phyloP scores from a whole-genome alignment of 2,329 filamentous ascomycete species.

The Ophiocordyceps camponoti-floridani region DNA sequence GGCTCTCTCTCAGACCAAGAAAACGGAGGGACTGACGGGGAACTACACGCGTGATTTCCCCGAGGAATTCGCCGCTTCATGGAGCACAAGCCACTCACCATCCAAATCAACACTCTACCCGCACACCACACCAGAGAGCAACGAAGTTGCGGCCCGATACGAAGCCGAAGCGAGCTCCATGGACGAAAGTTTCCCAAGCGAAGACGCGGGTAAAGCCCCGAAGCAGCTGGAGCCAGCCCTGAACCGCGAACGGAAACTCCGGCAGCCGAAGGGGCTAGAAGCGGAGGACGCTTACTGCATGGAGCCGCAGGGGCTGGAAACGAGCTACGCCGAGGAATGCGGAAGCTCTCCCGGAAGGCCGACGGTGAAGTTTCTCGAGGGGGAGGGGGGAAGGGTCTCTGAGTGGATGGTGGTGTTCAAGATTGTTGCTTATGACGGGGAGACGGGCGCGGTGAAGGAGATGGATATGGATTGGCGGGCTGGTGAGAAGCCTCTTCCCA shows the following conservation, averaged over 20 bases:
- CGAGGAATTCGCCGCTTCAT: conserved; percentile 27
- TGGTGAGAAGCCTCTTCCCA: conserved; percentile 24
- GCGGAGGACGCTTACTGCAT: conserved; percentile 25
- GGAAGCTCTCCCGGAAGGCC: conserved; percentile 16
- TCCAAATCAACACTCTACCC: conserved; percentile 10
- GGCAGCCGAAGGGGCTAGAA: conserved; percentile 4
- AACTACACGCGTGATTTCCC: conserved; percentile 33
- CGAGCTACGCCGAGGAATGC: conserved; percentile 25
- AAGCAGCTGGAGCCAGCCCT: conserved; percentile 13
- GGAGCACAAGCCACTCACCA: conserved; percentile 14
- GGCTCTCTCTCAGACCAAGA: neutral
- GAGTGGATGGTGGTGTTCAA: conserved; percentile 26
- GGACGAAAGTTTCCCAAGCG: conserved; percentile 21
- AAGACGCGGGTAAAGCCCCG: conserved; percentile 4
- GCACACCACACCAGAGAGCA: neutral
- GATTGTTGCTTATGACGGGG: conserved; percentile 46
- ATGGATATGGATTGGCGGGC: conserved; percentile 42
- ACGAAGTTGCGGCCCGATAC: conserved; percentile 2
- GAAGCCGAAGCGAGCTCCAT: conserved; percentile 18
- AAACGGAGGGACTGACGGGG: conserved; percentile 18
- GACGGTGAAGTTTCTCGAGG: conserved; percentile 14
- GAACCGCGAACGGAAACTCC: conserved; percentile 7
- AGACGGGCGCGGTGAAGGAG: conserved; percentile 35
- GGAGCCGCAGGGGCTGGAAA: conserved; percentile 28
- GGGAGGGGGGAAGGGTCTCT: too few species aligned